Conservation (phyloP, 768 basidiomycete genomes). For the Tubosaeta sp. region DNA sequence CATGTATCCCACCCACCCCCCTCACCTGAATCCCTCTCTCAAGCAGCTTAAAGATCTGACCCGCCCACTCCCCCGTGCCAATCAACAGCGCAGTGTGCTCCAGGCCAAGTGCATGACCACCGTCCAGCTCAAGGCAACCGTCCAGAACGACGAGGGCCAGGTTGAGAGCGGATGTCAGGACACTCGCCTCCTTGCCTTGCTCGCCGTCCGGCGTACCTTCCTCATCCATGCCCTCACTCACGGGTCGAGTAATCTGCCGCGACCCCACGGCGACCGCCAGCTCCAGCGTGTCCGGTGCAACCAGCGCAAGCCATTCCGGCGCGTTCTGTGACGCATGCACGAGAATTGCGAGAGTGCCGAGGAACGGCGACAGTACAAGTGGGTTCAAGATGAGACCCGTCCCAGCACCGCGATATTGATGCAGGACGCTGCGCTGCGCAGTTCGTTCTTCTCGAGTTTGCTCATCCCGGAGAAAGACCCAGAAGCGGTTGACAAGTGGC, state of each 20-base stretch:
- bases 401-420: constrained; percentile 67
- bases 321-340: constrained; percentile 81
- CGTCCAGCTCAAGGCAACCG: constrained; percentile 70
- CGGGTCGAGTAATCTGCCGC: constrained; percentile 47
- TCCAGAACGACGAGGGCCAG: constrained; percentile 74
- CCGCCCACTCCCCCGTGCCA: constrained; percentile 78
- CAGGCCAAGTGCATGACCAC: constrained; percentile 65
- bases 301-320: constrained; percentile 71
- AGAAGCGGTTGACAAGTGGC: constrained; percentile 91
- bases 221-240: constrained; percentile 33
- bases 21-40: constrained; percentile 60
- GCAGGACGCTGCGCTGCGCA: constrained; percentile 46
- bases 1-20: constrained; percentile 64
- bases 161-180: constrained; percentile 74
- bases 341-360: constrained; percentile 73
- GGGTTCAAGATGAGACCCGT: constrained; percentile 81
- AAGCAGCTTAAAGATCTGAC: constrained; percentile 55
- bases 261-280: constrained; percentile 78
- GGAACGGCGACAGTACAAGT: constrained; percentile 67
- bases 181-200: constrained; percentile 59
- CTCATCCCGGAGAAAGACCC: constrained; percentile 87
- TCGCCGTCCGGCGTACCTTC: constrained; percentile 13
- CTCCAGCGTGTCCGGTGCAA: constrained; percentile 81
- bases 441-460: constrained; percentile 72
- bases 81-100: constrained; percentile 73